Evolutionary conservation across 805 yeast genomes (phyloP).

Genomic region (Zygosaccharomyces lentus): DNA sequence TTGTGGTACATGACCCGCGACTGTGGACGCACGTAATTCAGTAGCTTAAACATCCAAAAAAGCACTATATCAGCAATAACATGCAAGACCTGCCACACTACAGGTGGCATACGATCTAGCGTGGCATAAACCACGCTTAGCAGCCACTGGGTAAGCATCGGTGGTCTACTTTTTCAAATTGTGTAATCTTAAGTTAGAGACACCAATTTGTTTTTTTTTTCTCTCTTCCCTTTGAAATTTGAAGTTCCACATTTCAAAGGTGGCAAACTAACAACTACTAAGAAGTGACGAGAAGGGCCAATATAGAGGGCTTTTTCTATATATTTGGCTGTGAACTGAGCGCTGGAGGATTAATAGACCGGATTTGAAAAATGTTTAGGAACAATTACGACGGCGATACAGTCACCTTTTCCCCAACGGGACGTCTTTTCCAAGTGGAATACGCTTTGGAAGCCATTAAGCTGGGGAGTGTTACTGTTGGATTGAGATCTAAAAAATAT

Average conservation of each 20-base stretch:
- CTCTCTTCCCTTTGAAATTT: not conserved
- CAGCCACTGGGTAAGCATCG: constrained; percentile 20
- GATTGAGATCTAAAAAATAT: constrained; percentile 77
- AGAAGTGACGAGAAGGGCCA: not conserved
- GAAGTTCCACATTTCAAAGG: constrained; percentile 1
- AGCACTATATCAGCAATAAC: constrained; percentile 40
- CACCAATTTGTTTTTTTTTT: not conserved
- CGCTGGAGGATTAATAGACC: not conserved
- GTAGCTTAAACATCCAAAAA: constrained; percentile 37
- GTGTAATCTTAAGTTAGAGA: not conserved
- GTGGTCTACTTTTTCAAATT: not conserved
- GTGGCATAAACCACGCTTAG: constrained; percentile 26
- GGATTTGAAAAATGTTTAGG: constrained; percentile 58
- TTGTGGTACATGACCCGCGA: constrained; percentile 36
- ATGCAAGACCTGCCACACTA: constrained; percentile 39
- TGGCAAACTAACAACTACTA: constrained; percentile 6
- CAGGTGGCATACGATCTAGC: constrained; percentile 41
- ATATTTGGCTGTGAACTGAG: not conserved
- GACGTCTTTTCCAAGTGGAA: constrained; percentile 95
- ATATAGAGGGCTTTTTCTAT: not conserved
- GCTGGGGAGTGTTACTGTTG: constrained; percentile 97
- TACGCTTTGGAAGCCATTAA: constrained; percentile 97
- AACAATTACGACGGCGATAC: constrained; percentile 98
- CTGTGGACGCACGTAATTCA: constrained; percentile 29
- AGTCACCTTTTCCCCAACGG: constrained; percentile 97